These are phyloP conservation scores for Rhododendron mucronatum DNA, from an alignment of 148 eudicot species.

Conservation along the genomic window DNA sequence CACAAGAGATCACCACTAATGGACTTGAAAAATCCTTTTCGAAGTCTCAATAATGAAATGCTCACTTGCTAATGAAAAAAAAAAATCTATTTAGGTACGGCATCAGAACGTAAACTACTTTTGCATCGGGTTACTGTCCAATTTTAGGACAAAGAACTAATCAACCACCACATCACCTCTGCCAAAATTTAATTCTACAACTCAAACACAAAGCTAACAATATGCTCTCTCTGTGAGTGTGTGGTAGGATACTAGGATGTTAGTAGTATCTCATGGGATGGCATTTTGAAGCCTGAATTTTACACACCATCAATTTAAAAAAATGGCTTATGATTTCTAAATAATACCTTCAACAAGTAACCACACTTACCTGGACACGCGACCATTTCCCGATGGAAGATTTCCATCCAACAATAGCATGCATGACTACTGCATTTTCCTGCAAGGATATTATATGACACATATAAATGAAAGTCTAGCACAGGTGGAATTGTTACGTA, in stretches of 20 bases:
- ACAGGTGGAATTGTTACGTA: background rate
- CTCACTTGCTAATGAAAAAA: background rate
- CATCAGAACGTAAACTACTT: background rate
- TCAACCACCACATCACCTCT: background rate
- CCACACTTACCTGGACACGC: slow-evolving; percentile 49
- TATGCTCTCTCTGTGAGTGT: background rate
- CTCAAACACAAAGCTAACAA: background rate
- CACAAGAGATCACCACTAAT: background rate
- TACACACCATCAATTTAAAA: background rate
- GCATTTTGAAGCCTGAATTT: background rate
- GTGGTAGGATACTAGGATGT: too few species aligned
- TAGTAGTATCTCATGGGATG: background rate
- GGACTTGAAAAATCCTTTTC: background rate
- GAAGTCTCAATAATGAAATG: background rate
- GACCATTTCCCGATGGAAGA: slow-evolving; percentile 69
- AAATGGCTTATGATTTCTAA: background rate
- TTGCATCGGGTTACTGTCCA: background rate
- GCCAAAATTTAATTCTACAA: background rate
- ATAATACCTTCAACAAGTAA: slow-evolving; percentile 67
- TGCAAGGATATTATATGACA: slow-evolving; percentile 55
- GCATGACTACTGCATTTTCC: slow-evolving; percentile 68
- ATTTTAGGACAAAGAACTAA: background rate
- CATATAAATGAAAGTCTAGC: slow-evolving; percentile 58
- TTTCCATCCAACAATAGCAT: slow-evolving; percentile 70
- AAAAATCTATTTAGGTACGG: background rate